Conservation (phyloP, 202 grass and related monocot genomes). For the Elaeis oleifera region DNA sequence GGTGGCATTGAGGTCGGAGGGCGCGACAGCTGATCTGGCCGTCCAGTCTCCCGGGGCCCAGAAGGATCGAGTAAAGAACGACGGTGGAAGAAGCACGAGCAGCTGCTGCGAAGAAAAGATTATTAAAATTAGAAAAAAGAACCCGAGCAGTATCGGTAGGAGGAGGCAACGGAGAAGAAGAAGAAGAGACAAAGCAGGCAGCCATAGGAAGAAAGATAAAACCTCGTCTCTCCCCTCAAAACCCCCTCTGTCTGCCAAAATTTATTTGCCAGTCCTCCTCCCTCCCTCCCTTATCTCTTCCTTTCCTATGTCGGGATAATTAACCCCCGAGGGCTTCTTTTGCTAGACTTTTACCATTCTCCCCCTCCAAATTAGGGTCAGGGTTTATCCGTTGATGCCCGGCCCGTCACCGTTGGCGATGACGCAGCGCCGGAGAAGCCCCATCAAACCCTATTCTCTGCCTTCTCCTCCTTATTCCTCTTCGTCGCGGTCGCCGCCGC, state of each 20-base stretch:
- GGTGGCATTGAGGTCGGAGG: too few relatives aligned
- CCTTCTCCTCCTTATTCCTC: slow-evolving; percentile 12
- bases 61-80: too few relatives aligned
- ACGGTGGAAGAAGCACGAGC: too few relatives aligned
- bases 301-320: neutral
- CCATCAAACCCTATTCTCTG: neutral
- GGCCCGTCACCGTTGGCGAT: slow-evolving; percentile 18
- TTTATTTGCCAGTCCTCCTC: slow-evolving; percentile 31
- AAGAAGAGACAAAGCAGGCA: slow-evolving; percentile 9
- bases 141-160: slow-evolving; percentile 18
- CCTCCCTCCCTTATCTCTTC: neutral
- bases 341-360: too few relatives aligned
- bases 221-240: slow-evolving; percentile 1
- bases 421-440: slow-evolving; percentile 11
- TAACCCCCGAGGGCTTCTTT: too few relatives aligned
- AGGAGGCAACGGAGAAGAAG: neutral
- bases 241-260: slow-evolving; percentile 15
- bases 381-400: neutral
- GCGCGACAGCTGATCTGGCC: too few relatives aligned
- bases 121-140: slow-evolving; percentile 8
- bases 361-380: too few relatives aligned
- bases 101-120: too few relatives aligned
- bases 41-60: too few relatives aligned
- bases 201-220: neutral
- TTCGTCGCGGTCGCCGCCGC: slow-evolving; percentile 1